Evolutionary conservation across 1,284 basidiomycete species (phyloP), one percentile per base, ranked within the genome.

Genomic region (Mycena citricolor): DNA sequence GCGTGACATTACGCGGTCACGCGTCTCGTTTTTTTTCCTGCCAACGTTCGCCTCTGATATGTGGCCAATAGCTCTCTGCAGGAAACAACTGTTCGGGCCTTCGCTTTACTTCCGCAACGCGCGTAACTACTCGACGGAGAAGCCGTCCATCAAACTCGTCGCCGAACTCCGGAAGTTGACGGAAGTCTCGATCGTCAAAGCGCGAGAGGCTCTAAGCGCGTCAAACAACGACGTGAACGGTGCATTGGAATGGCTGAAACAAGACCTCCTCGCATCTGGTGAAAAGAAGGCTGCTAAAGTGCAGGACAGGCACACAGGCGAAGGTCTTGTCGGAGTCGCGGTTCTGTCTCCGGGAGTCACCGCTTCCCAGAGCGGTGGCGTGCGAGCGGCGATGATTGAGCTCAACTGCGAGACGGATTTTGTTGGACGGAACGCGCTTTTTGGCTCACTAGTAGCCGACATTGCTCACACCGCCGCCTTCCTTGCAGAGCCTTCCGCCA

Each of bases 381-480:
- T 90, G 31, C 78, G 89, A 20, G 92, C 88, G 5, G 83, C 86
- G 11, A 89, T 97, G 74, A 74, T 97, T 47, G 94, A 98, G 65
- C 74, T 97, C 50, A 94, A 92, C 59, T 97, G 94, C 73, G 94
- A 98, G 71, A 97, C 94, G 31, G 94, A 98, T 68, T 97, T 97
- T 64, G 94, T 97, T 11, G 91, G 85, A 13, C 73, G 90, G 54
- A 95, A 93, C 61, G 81, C 87, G 47, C 74, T 94, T 8, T 98
- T 98, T 60, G 73, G 78, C 6, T 75, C 76, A 47, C 77, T 95
- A 22, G 85, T 89, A 11, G 73, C 77, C 28, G 85, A 92, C 54
- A 84, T 97, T 54, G 87, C 92, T 3, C 85, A 92, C 57, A 94
- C 92, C 1, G 82, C 88, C 20, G 93, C 94, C 1, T 90, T 86